Evolutionary conservation across 2,329 filamentous ascomycete species (phyloP).

Genomic region (Albifimbria verrucaria): DNA sequence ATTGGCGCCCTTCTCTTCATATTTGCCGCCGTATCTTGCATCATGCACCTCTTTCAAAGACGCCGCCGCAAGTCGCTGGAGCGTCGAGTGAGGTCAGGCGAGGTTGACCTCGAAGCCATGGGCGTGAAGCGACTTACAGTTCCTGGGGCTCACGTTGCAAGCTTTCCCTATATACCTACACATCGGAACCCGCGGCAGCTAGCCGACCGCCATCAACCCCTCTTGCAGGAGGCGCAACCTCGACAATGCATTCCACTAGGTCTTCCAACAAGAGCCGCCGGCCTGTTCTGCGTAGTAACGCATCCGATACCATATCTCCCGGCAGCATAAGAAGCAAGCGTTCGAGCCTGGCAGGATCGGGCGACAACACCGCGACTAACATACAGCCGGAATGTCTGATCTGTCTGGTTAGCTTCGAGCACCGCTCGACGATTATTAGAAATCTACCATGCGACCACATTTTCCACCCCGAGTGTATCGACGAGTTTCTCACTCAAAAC

Average conservation of each 20-base stretch:
- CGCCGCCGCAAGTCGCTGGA: constrained; percentile 65
- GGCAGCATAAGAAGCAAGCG: constrained; percentile 33
- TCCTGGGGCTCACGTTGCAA: constrained; percentile 65
- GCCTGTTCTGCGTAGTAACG: constrained; percentile 22
- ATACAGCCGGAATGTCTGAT: constrained; percentile 86
- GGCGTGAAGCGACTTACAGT: constrained; percentile 82
- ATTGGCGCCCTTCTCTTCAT: constrained; percentile 68
- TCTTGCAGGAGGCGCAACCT: constrained; percentile 20
- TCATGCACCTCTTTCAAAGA: constrained; percentile 76
- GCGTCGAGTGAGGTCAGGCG: constrained; percentile 69
- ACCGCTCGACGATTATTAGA: constrained; percentile 68
- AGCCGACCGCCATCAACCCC: constrained; percentile 32
- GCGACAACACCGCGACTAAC: constrained; percentile 46
- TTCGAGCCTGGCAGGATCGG: constrained; percentile 27
- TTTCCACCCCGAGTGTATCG: constrained; percentile 89
- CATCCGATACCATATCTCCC: constrained; percentile 20
- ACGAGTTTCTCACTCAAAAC: constrained; percentile 72
- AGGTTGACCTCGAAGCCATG: constrained; percentile 81
- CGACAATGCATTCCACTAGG: constrained; percentile 25
- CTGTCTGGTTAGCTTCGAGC: constrained; percentile 77
- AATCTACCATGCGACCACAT: constrained; percentile 90
- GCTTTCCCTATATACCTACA: constrained; percentile 80
- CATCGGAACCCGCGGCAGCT: constrained; percentile 45
- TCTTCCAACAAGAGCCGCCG: constrained; percentile 26
- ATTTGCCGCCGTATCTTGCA: constrained; percentile 62